These are phyloP conservation scores for Claviceps sp. DNA, from an alignment of 2,329 filamentous ascomycete genomes.

Conservation along the genomic window DNA sequence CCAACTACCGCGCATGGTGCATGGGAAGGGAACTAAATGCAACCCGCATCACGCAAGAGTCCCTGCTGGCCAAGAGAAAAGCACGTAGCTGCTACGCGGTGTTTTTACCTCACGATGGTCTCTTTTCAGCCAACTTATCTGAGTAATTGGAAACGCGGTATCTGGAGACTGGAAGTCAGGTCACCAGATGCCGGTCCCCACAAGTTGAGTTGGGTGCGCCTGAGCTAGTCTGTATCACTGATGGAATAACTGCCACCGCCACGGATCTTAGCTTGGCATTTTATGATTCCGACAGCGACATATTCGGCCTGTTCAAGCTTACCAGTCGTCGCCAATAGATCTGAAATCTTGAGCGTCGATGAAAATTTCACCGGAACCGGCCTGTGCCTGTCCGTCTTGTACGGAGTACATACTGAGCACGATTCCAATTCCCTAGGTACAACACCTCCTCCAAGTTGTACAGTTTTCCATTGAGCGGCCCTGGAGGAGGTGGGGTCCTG, in stretches of 20 bases:
- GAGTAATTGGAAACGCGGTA: background rate
- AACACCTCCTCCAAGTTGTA: no score
- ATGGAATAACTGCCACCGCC: background rate
- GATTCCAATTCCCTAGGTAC: no score
- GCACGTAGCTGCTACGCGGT: background rate
- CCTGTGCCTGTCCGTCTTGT: background rate
- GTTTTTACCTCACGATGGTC: background rate
- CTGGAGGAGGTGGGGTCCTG: no score
- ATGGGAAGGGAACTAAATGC: no score
- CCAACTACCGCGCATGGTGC: background rate
- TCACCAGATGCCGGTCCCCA: no score
- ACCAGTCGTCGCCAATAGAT: background rate
- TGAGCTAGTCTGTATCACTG: background rate
- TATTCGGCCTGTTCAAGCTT: background rate
- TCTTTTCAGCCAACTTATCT: background rate
- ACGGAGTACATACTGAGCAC: no score
- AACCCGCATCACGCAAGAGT: background rate
- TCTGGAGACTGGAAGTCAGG: background rate
- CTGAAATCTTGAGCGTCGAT: background rate
- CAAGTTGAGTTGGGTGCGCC: no score
- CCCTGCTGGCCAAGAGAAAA: background rate
- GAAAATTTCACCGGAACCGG: background rate
- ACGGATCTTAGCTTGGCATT: background rate
- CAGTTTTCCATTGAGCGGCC: no score
- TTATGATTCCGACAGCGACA: background rate